Evolutionary conservation across 352 stramenopile species (phyloP).

Genomic region (Phytophthora ohioensis): DNA sequence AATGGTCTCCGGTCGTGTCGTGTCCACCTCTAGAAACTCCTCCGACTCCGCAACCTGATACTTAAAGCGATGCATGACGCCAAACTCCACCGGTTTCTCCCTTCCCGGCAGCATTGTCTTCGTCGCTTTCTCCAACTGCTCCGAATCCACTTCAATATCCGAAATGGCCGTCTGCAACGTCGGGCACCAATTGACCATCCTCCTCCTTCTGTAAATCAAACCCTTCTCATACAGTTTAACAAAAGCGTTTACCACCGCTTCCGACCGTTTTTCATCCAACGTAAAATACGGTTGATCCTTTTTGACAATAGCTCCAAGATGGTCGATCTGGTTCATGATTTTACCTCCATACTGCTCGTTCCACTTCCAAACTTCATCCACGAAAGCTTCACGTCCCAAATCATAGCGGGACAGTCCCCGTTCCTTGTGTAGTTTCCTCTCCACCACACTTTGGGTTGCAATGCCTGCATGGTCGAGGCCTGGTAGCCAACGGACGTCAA

Average conservation of each 20-base stretch:
- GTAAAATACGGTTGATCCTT: constrained; percentile 98
- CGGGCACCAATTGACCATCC: constrained; percentile 98
- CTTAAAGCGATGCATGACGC: constrained; percentile 83
- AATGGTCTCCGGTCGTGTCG: constrained; percentile 98
- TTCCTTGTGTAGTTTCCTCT: constrained; percentile 98
- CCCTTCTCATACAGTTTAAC: constrained; percentile 96
- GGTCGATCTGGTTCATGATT: constrained; percentile 96
- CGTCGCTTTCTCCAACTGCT: constrained; percentile 95
- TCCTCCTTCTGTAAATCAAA: constrained; percentile 96
- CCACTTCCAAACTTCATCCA: constrained; percentile 98
- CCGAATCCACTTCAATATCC: constrained; percentile 98
- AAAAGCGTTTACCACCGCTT: constrained; percentile 73
- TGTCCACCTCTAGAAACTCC: constrained; percentile 94
- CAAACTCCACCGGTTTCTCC: constrained; percentile 77
- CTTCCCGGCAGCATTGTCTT: constrained; percentile 81
- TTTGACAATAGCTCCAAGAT: constrained; percentile 96
- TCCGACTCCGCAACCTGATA: constrained; percentile 76
- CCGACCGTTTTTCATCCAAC: constrained; percentile 95
- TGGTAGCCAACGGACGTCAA: constrained; percentile 97
- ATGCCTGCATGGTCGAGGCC: constrained; percentile 99
- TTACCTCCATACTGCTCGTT: constrained; percentile 97
- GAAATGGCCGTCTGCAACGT: constrained; percentile 96
- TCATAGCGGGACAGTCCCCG: constrained; percentile 92
- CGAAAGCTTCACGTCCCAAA: constrained; percentile 97
- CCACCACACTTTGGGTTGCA: constrained; percentile 98